Base-by-base conservation (phyloP, 139 green algal genomes). In the Chlorella sorokiniana region DNA sequence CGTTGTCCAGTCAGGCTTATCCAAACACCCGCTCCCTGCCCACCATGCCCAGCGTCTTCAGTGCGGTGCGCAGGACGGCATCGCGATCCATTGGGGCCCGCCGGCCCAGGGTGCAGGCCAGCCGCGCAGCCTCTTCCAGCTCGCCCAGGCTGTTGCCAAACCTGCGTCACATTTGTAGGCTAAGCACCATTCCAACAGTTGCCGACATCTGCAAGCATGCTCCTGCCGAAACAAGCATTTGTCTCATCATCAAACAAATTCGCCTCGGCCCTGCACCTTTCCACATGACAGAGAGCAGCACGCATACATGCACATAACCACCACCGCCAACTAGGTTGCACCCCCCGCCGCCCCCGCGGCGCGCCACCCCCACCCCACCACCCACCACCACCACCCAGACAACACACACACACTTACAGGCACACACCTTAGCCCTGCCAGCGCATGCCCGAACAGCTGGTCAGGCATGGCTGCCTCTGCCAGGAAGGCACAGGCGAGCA, bases 381-480 rank as follows among this genome's bases (percentile, higher is more conserved):
- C n/a, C n/a, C n/a, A n/a, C n/a, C n/a, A n/a, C n/a, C n/a, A n/a
- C n/a, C n/a, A n/a, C n/a, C n/a, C n/a, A n/a, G n/a, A n/a, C n/a
- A n/a, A n/a, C n/a, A n/a, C n/a, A n/a, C n/a, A n/a, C 22, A 48
- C 31, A 23, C 22, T 44, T 27, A 10, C 37, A 5, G 4, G 8
- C 11, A 4, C 79, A 27, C 33, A 80, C 41, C 70, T 40, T 16
- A 72, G 54, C 31, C 42, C 80, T 44, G 62, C 80, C 65, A 85
- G 35, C 40, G 87, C 64, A 68, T 94, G 90, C 4, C 89, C 88
- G 74, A 89, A 94, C 56, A 94, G 84, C 89, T 94, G 87, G 59
- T 93, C 89, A 18, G 76, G 85, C 90, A 94, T 94, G 81, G 85
- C 41, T 0, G 87, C 86, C 81, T 90, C 69, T 0, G 61, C 80